phyloP scores from a whole-genome alignment of 768 basidiomycete genomes.

The Pisolithus tinctorius region DNA sequence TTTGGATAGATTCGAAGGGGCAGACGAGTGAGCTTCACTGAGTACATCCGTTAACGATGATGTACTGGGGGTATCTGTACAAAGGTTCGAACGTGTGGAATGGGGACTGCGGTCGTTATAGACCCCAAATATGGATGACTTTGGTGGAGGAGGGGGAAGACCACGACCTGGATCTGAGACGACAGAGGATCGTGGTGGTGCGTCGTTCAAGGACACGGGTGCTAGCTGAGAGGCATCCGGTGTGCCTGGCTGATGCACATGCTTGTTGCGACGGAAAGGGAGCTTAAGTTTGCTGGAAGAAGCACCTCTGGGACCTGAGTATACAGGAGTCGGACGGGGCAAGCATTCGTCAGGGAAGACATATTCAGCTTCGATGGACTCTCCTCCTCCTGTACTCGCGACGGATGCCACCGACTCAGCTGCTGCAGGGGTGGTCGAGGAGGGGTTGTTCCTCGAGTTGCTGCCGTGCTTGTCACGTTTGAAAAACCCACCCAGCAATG shows the following conservation, averaged over 20 bases:
- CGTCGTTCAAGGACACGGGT: conserved; percentile 17
- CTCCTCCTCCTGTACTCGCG: conserved; percentile 6
- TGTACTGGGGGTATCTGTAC: conserved; percentile 16
- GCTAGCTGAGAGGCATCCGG: neutral
- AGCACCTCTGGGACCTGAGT: conserved; percentile 19
- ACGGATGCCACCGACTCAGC: conserved; percentile 12
- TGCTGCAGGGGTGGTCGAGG: conserved; percentile 1
- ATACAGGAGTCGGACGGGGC: conserved; percentile 6
- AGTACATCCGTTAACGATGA: conserved; percentile 10
- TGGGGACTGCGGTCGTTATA: conserved; percentile 46
- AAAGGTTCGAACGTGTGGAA: conserved; percentile 49
- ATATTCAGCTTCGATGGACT: conserved; percentile 27
- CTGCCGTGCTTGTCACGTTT: conserved; percentile 15
- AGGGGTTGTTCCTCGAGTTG: neutral
- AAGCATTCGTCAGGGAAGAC: conserved; percentile 20
- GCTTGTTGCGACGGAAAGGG: conserved; percentile 35
- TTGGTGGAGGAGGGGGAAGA: conserved; percentile 52
- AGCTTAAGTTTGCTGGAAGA: conserved; percentile 41
- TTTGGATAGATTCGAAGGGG: conserved; percentile 19
- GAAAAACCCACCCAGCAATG: conserved; percentile 26
- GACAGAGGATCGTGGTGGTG: conserved; percentile 30
- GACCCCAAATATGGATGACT: conserved; percentile 57
- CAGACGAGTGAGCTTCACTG: conserved; percentile 2
- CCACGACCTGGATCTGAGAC: conserved; percentile 40
- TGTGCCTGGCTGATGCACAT: conserved; percentile 11